Percentiles rank a stretch among this genome's conserved stretches.
Conservation (phyloP, 2,329 filamentous ascomycete genomes). For the Colletotrichum trifolii region DNA sequence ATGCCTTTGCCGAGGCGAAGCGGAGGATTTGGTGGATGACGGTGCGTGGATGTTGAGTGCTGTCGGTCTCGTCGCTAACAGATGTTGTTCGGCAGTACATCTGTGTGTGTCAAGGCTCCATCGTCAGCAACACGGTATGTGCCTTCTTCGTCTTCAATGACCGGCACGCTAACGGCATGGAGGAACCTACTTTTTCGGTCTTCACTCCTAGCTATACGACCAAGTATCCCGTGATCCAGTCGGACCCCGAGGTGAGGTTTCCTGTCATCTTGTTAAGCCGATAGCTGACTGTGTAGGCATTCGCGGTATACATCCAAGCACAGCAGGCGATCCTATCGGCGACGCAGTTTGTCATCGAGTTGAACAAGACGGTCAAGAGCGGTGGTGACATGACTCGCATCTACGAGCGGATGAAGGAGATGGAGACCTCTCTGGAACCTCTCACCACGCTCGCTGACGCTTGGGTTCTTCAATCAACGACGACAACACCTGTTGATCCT, state of each 20-base stretch:
- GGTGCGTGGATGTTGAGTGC: slow-evolving; percentile 40
- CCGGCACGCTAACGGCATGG: slow-evolving; percentile 23
- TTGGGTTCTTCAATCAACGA: slow-evolving; percentile 47
- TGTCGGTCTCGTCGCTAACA: not conserved
- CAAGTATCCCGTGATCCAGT: slow-evolving; percentile 52
- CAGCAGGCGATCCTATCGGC: slow-evolving; percentile 60
- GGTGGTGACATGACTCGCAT: slow-evolving; percentile 52
- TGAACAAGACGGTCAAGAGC: slow-evolving; percentile 54
- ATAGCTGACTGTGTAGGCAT: slow-evolving; percentile 48
- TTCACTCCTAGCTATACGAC: slow-evolving; percentile 58
- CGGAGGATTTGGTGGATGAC: slow-evolving; percentile 66
- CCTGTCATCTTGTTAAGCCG: not conserved
- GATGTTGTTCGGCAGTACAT: slow-evolving; percentile 51
- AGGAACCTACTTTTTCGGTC: slow-evolving; percentile 56
- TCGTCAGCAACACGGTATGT: slow-evolving; percentile 60
- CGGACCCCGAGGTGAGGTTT: slow-evolving; percentile 53
- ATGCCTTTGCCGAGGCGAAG: slow-evolving; percentile 56
- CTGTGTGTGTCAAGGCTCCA: slow-evolving; percentile 60
- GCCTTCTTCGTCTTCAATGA: not conserved
- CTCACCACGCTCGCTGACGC: slow-evolving; percentile 49
- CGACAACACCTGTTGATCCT: slow-evolving; percentile 49
- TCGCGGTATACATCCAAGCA: slow-evolving; percentile 55
- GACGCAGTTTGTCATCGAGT: slow-evolving; percentile 60
- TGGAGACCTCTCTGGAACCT: slow-evolving; percentile 52
- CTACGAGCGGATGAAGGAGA: slow-evolving; percentile 53